These are phyloP conservation scores for Phytophthora foliorum DNA, from an alignment of 352 stramenopile species.

Conservation along the genomic window DNA sequence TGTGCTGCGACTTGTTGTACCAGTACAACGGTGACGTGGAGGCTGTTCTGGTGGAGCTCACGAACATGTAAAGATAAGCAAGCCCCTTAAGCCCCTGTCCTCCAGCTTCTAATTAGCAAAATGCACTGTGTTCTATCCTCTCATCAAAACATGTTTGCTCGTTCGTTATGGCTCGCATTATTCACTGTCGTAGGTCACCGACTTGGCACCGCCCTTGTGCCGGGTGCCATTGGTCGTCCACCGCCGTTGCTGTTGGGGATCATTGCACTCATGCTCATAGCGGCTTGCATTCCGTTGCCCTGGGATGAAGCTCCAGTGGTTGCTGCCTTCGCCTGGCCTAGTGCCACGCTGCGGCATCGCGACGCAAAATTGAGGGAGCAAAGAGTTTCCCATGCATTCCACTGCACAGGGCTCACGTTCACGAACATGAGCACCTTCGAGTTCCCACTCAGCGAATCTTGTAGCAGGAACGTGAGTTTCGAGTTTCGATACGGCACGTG, in stretches of 20 bases:
- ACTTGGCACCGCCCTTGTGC: constrained; percentile 25
- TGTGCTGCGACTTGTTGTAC: constrained; percentile 59
- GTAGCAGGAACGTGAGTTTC: constrained; percentile 94
- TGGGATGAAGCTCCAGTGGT: constrained; percentile 21
- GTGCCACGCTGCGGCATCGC: constrained; percentile 87
- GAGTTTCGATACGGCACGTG: constrained; percentile 97
- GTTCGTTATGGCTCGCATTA: constrained; percentile 1
- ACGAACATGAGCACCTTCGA: constrained; percentile 91
- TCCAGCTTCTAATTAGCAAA: constrained; percentile 30
- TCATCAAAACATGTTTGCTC: neutral
- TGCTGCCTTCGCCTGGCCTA: constrained; percentile 83
- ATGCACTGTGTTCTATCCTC: constrained; percentile 34
- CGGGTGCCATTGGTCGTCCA: constrained; percentile 12
- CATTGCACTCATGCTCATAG: constrained; percentile 49
- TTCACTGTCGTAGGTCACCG: constrained; percentile 28
- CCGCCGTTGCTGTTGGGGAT: constrained; percentile 29
- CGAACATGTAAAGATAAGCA: constrained; percentile 56
- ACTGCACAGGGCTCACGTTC: constrained; percentile 90
- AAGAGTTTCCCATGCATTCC: constrained; percentile 90
- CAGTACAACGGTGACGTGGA: constrained; percentile 71
- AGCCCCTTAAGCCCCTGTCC: neutral
- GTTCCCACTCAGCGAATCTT: constrained; percentile 84
- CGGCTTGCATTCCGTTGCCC: constrained; percentile 41
- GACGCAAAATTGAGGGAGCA: constrained; percentile 94
- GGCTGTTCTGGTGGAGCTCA: constrained; percentile 68